Base-by-base conservation (phyloP, 2,329 filamentous ascomycete genomes). In the Truncatella angustata region DNA sequence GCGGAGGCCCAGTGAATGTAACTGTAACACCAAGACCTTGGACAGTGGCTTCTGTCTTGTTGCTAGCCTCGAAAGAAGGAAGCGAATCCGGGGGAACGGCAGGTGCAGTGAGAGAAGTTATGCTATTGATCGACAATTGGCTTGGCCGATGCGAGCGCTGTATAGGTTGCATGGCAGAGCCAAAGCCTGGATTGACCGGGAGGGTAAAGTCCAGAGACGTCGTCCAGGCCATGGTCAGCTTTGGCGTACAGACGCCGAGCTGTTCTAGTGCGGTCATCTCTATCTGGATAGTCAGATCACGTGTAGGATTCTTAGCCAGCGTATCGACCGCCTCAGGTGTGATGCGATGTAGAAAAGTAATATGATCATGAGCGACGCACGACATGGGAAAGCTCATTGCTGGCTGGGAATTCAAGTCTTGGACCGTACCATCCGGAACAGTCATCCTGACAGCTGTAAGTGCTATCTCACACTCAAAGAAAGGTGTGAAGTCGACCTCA, bases 331-430 rank as follows among this genome's bases (percentile, higher is more conserved):
- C 73, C 34, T 72, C 70, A 2, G 83, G 82, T 10, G 72, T 70
- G 53, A 90, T 79, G 49, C 81, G 82, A 71, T 91, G 93, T 49
- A 92, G 73, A 59, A 91, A 84, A 2, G 87, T 88, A 55, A 90
- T 73, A 66, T 91, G 87, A 63, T 93, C 89, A 60, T 88, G 85
- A 14, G 87, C 82, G 12, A 84, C 83, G 63, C 85, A 86, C 37
- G 75, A 74, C 23, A 87, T 71, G 4, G 84, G 81, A 18, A 87
- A 70, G n/a, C 62, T 55, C 55, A 82, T 67, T 23, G 76, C 78
- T 2, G 76, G 70, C 40, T 75, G 67, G 34, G 70, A 68, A 56
- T 80, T 82, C 12, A 87, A 76, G 52, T 82, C 74, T 51, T 85
- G 78, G 16, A 88, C 78, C 12, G 69, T 70, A 43, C 84, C 85